Conservation (phyloP, 2,329 filamentous ascomycete species). For the Grosmannia serpens region DNA sequence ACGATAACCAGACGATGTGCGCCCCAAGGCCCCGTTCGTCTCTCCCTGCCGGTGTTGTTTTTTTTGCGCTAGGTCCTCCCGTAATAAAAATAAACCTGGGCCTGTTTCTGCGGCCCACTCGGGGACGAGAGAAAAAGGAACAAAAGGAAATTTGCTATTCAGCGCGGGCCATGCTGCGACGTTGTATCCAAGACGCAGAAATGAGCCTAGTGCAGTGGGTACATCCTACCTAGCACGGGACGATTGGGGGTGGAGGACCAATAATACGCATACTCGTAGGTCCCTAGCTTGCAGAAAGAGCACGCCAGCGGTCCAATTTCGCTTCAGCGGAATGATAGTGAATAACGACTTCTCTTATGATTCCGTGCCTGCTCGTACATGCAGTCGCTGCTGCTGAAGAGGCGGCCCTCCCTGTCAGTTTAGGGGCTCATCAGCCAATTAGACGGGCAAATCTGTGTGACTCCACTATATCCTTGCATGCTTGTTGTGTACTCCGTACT, state of each 20-base stretch:
- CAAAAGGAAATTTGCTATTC: conserved; percentile 9
- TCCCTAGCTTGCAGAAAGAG: background rate
- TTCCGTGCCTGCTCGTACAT: background rate
- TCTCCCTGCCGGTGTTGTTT: background rate
- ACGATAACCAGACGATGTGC: background rate
- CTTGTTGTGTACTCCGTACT: too few species aligned
- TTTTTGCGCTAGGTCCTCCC: background rate
- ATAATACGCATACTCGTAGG: background rate
- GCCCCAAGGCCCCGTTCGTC: conserved; percentile 10
- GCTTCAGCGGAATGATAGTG: background rate
- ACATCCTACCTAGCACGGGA: background rate
- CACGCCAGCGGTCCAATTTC: conserved; percentile 1
- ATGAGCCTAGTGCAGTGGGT: conserved; percentile 1
- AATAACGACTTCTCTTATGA: background rate
- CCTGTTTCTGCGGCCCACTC: background rate
- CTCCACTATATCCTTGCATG: background rate
- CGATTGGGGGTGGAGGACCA: background rate
- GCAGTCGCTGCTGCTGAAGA: background rate
- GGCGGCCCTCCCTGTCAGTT: background rate
- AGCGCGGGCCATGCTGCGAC: background rate
- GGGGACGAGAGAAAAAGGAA: background rate
- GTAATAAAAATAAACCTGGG: conserved; percentile 3
- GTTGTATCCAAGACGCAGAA: conserved; percentile 3
- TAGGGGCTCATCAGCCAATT: background rate
- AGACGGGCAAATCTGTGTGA: background rate